Conservation (phyloP, 2,329 filamentous ascomycete species). For the Alternaria sp. region DNA sequence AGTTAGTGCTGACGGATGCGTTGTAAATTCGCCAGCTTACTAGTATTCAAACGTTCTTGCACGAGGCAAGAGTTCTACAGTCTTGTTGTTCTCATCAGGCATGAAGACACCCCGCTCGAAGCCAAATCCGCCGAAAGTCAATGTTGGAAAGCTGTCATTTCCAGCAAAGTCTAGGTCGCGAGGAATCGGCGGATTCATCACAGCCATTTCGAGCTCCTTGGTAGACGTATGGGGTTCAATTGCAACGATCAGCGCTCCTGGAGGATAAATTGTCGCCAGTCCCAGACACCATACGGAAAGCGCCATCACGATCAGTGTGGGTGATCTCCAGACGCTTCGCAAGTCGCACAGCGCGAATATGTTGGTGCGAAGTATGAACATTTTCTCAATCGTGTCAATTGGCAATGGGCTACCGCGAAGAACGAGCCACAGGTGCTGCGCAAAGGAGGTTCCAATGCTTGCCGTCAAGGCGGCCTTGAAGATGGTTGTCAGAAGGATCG, state of each 20-base stretch:
- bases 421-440: slow-evolving; percentile 9
- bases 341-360: not conserved
- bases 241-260: slow-evolving; percentile 7
- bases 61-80: too few species aligned
- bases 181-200: not conserved
- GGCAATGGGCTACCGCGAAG: not conserved
- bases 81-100: too few species aligned
- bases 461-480: not conserved
- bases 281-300: slow-evolving; percentile 1
- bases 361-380: slow-evolving; percentile 2
- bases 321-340: too few species aligned
- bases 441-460: not conserved
- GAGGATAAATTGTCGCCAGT: slow-evolving; percentile 13
- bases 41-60: too few species aligned
- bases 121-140: too few species aligned
- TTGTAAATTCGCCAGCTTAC: too few species aligned
- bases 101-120: too few species aligned
- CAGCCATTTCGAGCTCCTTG: not conserved
- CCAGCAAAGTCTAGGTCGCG: not conserved
- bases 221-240: not conserved
- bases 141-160: too few species aligned
- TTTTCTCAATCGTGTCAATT: not conserved
- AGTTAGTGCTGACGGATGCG: too few species aligned
- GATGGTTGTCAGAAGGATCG: slow-evolving; percentile 1
- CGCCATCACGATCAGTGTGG: not conserved